Evolutionary conservation across 148 eudicot species (phyloP).

Genomic region (Pouteria glomerata): DNA sequence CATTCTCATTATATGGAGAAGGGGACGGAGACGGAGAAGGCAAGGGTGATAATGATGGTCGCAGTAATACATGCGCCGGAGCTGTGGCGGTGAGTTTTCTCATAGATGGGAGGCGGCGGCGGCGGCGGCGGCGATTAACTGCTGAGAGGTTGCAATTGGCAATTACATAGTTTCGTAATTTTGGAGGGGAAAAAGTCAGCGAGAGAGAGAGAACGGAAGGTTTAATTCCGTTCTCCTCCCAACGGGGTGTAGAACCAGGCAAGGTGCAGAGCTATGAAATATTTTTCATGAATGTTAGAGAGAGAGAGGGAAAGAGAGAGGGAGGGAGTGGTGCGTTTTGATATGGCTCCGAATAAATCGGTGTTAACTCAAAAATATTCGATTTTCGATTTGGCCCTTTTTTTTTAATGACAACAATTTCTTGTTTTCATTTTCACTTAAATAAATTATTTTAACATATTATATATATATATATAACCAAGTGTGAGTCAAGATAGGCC

Average conservation of each 20-base stretch:
- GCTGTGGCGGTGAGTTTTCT: conserved; percentile 7
- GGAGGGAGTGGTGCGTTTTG: background rate
- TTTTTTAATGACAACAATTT: too few relatives aligned
- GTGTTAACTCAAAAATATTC: too few relatives aligned
- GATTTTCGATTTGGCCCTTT: too few relatives aligned
- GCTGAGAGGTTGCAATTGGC: conserved; percentile 4
- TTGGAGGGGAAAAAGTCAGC: background rate
- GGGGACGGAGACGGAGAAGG: background rate
- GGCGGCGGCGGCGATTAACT: background rate
- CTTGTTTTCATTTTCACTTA: too few relatives aligned
- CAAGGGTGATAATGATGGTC: background rate
- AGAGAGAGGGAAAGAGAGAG: background rate
- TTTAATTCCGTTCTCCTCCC: conserved; percentile 23
- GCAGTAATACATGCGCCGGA: too few relatives aligned
- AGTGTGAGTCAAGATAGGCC: too few relatives aligned
- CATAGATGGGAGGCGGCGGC: conserved; percentile 10
- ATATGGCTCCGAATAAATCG: background rate
- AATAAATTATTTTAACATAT: too few relatives aligned
- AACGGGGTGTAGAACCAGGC: conserved; percentile 9
- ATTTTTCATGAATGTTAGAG: background rate
- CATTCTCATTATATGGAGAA: background rate
- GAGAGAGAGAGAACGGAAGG: conserved; percentile 6
- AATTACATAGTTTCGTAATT: conserved; percentile 13
- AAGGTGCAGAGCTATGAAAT: background rate
- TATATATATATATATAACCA: too few relatives aligned